These are phyloP conservation scores for Termitomyces sp. DNA, from an alignment of 768 basidiomycete genomes.

Conservation along the genomic window DNA sequence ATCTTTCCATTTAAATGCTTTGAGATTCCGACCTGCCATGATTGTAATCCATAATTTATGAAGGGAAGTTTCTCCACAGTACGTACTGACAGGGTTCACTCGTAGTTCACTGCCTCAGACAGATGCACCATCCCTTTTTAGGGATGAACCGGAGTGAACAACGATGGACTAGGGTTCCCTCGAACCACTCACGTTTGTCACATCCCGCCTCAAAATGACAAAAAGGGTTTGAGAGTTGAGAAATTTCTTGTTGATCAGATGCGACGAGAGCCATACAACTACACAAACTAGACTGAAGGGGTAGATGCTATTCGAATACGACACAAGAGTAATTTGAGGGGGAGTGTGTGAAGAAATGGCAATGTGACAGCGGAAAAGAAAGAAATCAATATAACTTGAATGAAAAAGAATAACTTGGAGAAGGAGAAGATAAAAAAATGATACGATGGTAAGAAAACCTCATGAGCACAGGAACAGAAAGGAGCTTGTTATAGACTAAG, in stretches of 20 bases:
- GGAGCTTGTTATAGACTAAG: slow-evolving; percentile 10
- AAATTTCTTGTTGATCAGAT: slow-evolving; percentile 11
- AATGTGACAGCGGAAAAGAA: slow-evolving; percentile 5
- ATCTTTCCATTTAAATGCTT: no score
- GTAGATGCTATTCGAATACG: slow-evolving; percentile 20
- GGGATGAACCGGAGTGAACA: no score
- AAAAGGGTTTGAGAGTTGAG: not conserved
- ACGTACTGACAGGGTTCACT: no score
- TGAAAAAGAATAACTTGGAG: not conserved
- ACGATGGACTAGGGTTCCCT: no score
- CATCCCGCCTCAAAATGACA: no score
- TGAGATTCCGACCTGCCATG: no score
- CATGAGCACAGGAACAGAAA: not conserved
- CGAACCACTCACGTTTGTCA: no score
- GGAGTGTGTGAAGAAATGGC: slow-evolving; percentile 9
- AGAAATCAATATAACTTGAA: not conserved
- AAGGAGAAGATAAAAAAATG: not conserved
- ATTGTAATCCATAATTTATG: no score
- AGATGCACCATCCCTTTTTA: no score
- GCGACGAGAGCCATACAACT: slow-evolving; percentile 17
- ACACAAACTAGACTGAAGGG: slow-evolving; percentile 23
- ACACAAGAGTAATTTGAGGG: slow-evolving; percentile 11
- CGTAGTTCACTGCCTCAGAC: no score
- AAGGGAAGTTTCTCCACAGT: no score
- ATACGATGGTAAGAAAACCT: not conserved